Percentiles rank a stretch among this genome's conserved stretches.
phyloP scores from a whole-genome alignment of 345 rosid genomes.

The Brassica juncea region DNA sequence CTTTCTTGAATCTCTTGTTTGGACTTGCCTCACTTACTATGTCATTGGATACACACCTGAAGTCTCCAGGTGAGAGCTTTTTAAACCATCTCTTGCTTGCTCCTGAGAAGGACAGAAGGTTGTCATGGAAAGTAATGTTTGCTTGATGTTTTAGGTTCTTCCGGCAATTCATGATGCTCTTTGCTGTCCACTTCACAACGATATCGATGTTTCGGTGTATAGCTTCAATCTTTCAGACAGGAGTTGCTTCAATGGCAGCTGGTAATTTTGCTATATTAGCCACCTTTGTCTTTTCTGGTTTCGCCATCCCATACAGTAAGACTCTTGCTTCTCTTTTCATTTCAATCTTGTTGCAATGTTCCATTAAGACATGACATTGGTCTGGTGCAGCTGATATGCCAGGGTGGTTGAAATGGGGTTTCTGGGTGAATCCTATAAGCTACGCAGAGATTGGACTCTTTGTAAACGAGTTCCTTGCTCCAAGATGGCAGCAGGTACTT shows the following conservation, averaged over 20 bases:
- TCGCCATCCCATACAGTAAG: slow-evolving; percentile 61
- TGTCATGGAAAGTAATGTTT: background rate
- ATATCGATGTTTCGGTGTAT: slow-evolving; percentile 71
- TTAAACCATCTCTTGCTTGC: background rate
- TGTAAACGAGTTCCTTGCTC: slow-evolving; percentile 71
- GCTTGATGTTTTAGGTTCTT: slow-evolving; percentile 56
- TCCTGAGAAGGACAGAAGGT: too few species aligned
- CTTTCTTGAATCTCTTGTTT: slow-evolving; percentile 54
- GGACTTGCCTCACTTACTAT: slow-evolving; percentile 73
- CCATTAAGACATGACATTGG: background rate
- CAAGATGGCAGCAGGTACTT: slow-evolving; percentile 68
- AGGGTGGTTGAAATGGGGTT: slow-evolving; percentile 71
- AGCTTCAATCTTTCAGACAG: slow-evolving; percentile 61
- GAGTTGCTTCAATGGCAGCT: slow-evolving; percentile 49
- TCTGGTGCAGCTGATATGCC: slow-evolving; percentile 68
- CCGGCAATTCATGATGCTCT: slow-evolving; percentile 59
- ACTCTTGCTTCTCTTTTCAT: background rate
- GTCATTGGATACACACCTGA: slow-evolving; percentile 79
- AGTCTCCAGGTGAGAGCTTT: slow-evolving; percentile 52
- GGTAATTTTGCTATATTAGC: slow-evolving; percentile 50
- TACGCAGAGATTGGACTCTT: slow-evolving; percentile 72
- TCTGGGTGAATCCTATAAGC: slow-evolving; percentile 69
- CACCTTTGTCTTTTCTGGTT: slow-evolving; percentile 61
- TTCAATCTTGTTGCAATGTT: background rate
- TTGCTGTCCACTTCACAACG: slow-evolving; percentile 60